Evolutionary conservation across 169 alveolate species (phyloP).

Genomic region (Cyclospora cayetanensis): DNA sequence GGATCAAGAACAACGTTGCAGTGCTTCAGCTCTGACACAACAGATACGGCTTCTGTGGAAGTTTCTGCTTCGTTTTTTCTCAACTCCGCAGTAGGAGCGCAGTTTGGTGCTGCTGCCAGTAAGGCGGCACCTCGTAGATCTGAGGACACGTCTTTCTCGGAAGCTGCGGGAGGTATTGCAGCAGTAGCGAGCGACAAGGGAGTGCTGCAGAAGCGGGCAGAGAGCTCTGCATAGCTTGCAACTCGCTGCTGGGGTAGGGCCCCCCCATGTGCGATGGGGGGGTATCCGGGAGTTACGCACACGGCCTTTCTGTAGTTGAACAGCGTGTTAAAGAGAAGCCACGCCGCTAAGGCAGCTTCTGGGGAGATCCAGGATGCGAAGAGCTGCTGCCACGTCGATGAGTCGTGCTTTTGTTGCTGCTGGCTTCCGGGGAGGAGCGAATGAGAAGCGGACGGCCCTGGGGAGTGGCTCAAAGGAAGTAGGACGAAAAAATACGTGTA

Average conservation of each 20-base stretch:
- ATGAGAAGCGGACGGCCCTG: background rate
- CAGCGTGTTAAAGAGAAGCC: background rate
- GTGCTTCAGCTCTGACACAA: too few species aligned
- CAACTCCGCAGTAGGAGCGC: too few species aligned
- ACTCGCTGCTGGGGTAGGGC: background rate
- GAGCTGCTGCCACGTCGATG: background rate
- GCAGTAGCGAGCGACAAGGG: background rate
- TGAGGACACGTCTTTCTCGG: too few species aligned
- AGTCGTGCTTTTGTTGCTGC: background rate
- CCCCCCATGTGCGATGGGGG: background rate
- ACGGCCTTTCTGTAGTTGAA: background rate
- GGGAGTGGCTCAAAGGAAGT: background rate
- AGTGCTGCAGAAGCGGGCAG: background rate
- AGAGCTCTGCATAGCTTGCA: background rate
- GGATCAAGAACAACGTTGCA: too few species aligned
- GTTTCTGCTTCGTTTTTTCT: too few species aligned
- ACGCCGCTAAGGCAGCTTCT: background rate
- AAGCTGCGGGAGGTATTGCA: background rate
- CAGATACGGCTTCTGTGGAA: too few species aligned
- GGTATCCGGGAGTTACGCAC: background rate
- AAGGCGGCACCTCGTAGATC: too few species aligned
- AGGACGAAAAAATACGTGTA: background rate
- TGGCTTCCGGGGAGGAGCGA: background rate
- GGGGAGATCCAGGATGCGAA: background rate
- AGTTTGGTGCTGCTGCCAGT: too few species aligned